Base-by-base conservation (phyloP, 2,329 filamentous ascomycete species). In the Cercospora beticola region DNA sequence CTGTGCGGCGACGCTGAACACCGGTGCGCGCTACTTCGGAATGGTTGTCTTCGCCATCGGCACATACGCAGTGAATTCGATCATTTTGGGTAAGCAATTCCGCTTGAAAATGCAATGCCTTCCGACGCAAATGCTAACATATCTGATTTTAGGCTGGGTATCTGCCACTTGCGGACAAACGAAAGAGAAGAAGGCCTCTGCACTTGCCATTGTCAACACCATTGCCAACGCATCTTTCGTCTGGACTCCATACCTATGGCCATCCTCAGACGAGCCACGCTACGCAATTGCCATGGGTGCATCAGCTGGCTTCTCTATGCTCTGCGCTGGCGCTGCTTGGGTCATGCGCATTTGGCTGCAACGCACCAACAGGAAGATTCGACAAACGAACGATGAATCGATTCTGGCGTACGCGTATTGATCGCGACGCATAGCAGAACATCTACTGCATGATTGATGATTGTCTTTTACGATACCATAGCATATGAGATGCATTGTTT, bases 181-280 rank as follows among this genome's bases (percentile, higher is more conserved):
- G 0, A 82, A 82, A 63, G 83, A 85, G 71, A 84, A 84, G 77
- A 84, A 83, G 73, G 83, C 83, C 0, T 81, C 80, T 16, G 81
- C 83, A 0, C 74, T 85, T 8, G 82, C 82, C 10, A 83, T 85
- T 75, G 84, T 83, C 5, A 85, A 84, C 26, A 83, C 83, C 0
- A 80, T 82, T 26, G 82, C 81, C 26, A 83, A 83, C 71, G 82
- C 83, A 14, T 81, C 80, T 2, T 84, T 84, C 72, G 82, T 85
- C 56, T 86, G 84, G 72, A 83, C 83, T n/a, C 82, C 83, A 40
- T 85, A 85, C 69, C 76, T 86, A 3, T 85, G 83, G 82, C 83
- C 82, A 4, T 79, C 80, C 23, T 79, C 70, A 8, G 82, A 84
- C 65, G 77, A 75, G 40, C 84, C 84, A 0, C 77, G 82, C 23